Base-by-base conservation (phyloP, 2,329 filamentous ascomycete species). In the Aureobasidium sp. region DNA sequence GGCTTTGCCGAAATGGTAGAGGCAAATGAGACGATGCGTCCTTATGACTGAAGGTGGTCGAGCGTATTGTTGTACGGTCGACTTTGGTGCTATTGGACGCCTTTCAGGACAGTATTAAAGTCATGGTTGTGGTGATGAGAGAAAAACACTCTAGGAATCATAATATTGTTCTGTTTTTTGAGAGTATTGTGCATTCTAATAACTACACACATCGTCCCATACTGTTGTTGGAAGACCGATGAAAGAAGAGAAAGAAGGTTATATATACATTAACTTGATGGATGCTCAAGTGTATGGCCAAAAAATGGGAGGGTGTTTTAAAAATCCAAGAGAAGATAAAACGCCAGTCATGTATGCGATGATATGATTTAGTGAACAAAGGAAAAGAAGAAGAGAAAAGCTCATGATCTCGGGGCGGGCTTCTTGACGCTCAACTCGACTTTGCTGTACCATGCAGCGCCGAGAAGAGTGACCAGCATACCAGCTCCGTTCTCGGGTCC, bases 381-480 rank as follows among this genome's bases (percentile, higher is more conserved):
- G 5, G 44, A 42, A 41, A 45, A n/a, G 48, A 31, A 39, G 14
- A 27, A 45, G 20, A 15, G 22, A 51, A 36, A 25, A 25, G 15
- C 14, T 49, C 44, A 60, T 31, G 57, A 49, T 27, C 45, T 58
- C 25, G 57, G 44, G 9, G 36, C 57, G n/a, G 61, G 27, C 52
- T 63, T 63, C 72, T 79, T 82, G 68, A 77, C 77, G 67, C 81
- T 77, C 41, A 84, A 72, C 71, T 84, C 82, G 17, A 83, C 80
- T 67, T 80, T 80, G 72, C 81, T 83, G 74, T 85, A 85, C 71
- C 81, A 81, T 14, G 77, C 82, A 9, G 82, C 83, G 39, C 83
- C 83, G 11, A 76, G 66, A 71, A 85, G 76, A 7, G 83, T 83
- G 27, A 84, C 74, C 25, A 74, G 66, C 79, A 84, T 84, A 47